Evolutionary conservation across 306 rosid species (phyloP), one percentile per base, ranked within the genome.

Genomic region (Cucurbita ficifolia): DNA sequence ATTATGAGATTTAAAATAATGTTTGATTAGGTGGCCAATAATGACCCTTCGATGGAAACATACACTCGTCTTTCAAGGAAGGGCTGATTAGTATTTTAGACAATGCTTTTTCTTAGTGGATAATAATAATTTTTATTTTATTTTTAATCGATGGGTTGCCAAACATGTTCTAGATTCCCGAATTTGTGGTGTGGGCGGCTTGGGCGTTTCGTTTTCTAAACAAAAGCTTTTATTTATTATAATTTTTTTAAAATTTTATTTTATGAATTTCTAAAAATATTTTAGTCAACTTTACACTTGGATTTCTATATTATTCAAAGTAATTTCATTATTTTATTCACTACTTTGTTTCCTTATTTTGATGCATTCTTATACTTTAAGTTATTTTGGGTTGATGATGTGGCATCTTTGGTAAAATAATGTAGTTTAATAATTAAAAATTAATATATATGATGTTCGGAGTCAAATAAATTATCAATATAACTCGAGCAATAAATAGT

Each of bases 81-180:
- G 65, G 73, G 22, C 53, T 1, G 55, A 68, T 68, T 46, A 22
- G 21, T 65, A 42, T 68, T 42, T 43, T 65, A 46, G 73, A 43
- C 4, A 24, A 21, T 68, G 73, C 73, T 24, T 68, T 68, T 68
- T 46, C 40, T 68, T 68, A 68, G 73, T 68, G 73, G 73, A 68
- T 68, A 46, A 68, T 68, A 68, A 68, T 22, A 36, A 68, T 46
- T 21, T 42, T 68, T 18, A 46, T 46, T 46, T 42, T 14, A 6
- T 65, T 68, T 42, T 22, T 21, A 68, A 68, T 68, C 55, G 21
- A 68, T 68, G 39, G 56, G 73, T 46, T 68, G 73, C 73, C 73
- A 68, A 68, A 46, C 73, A 68, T 68, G 73, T 68, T 68, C 42
- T 68, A 48, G 73, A 68, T 68, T 68, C 73, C 71, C 73, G 56